Evolutionary conservation across 352 stramenopile genomes (phyloP), one percentile per base, ranked within the genome.

Genomic region (Globisporangium irregulare): DNA sequence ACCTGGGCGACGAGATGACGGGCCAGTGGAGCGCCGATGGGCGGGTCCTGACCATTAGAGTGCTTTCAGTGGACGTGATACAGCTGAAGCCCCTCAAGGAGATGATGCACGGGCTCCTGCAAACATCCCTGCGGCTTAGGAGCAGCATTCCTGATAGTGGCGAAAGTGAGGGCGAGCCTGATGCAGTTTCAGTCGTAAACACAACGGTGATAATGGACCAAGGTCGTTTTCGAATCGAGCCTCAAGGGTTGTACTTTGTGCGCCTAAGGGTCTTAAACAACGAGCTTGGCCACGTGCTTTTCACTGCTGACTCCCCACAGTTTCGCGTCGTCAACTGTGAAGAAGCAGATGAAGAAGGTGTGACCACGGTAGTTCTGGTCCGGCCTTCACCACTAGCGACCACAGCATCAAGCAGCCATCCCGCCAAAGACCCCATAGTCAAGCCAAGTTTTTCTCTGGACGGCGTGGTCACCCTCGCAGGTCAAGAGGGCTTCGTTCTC

Each of bases 1-100:
- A 92, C 66, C 62, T 94, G 66, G 86, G 84, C 48, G 75, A 89
- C 24, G 70, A 78, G 14, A 29, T 89, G 4, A 51, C 64, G 41
- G 80, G 80, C 1, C 34, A 34, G 15, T 89, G 82, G 79, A 70
- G 66, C 12, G 67, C 58, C 1, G 61, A 92, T 54, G 77, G 73
- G 20, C 74, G 68, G 20, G 70, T 81, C 8, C 62, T 94, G 34
- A 62, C 67, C 29, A 73, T 94, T 29, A 57, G 53, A 4, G 78
- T 94, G 46, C 38, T 76, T 25, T 27, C 70, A 10, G 73, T 92
- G 29, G 67, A 83, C 56, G 53, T 62, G 20, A 55, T 67, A 0
- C 66, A 67, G 59, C 69, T 86, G 20, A 77, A 82, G 9, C 76
- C 78, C 6, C 69, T 80, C 12, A 27, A 62, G 25, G 73, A 80